Conservation (phyloP, 1,139 yeast species). For the Komagataea norvegica region DNA sequence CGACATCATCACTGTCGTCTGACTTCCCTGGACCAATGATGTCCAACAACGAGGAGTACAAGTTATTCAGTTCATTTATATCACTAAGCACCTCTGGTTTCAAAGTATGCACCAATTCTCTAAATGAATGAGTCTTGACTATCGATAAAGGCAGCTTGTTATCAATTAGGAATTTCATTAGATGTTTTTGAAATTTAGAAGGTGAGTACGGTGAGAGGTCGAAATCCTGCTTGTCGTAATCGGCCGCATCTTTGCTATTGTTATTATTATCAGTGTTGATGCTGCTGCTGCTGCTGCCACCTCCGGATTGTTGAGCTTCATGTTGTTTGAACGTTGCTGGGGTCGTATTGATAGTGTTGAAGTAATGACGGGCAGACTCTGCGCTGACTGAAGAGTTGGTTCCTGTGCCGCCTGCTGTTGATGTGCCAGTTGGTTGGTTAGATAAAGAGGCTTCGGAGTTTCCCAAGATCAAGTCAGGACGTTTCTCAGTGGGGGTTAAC, state of each 20-base stretch:
- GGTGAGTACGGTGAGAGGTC: constrained; percentile 43
- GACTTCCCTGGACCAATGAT: constrained; percentile 30
- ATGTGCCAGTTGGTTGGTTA: background rate
- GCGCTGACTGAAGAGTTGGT: constrained; percentile 1
- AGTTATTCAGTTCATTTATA: constrained; percentile 41
- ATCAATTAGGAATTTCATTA: constrained; percentile 47
- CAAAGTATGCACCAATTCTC: constrained; percentile 47
- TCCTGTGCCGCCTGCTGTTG: background rate
- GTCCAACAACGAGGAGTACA: constrained; percentile 44
- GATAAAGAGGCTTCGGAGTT: too few relatives aligned
- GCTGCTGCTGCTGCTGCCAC: too few relatives aligned
- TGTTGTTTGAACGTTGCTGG: constrained; percentile 14
- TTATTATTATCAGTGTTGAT: too few relatives aligned
- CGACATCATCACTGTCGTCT: constrained; percentile 2
- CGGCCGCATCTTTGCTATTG: too few relatives aligned
- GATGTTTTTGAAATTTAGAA: constrained; percentile 47
- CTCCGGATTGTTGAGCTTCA: constrained; percentile 3
- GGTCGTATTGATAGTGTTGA: constrained; percentile 18
- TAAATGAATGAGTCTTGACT: constrained; percentile 48
- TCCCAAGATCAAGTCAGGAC: constrained; percentile 6
- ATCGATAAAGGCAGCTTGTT: constrained; percentile 46
- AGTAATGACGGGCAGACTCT: constrained; percentile 18
- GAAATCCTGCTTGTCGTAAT: constrained; percentile 29
- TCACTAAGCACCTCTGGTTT: constrained; percentile 46
- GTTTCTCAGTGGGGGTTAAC: constrained; percentile 26